phyloP scores from a whole-genome alignment of 192 early-diverging fungal species.

The Linnemannia hyalina region DNA sequence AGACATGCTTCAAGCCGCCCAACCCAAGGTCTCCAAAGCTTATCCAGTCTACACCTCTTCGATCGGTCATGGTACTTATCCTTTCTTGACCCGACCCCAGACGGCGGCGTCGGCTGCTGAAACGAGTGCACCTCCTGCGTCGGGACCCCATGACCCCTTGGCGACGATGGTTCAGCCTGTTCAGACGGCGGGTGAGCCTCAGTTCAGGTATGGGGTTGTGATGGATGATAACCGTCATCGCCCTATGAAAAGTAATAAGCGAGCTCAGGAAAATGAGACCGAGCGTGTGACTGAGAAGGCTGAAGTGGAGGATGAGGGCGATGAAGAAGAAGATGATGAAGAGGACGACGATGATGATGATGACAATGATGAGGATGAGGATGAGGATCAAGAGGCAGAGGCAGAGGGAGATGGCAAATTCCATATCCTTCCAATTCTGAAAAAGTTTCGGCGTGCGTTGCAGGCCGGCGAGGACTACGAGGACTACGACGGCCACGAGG shows the following conservation, averaged over 20 bases:
- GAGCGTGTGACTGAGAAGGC: no score
- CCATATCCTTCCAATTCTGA: not conserved
- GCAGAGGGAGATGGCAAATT: not conserved
- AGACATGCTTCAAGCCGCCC: not conserved
- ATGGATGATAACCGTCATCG: not conserved
- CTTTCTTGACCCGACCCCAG: conserved; percentile 13
- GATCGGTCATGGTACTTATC: conserved; percentile 18
- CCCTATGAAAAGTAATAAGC: no score
- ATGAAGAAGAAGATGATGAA: not conserved
- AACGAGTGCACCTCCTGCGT: not conserved
- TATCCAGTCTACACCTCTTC: not conserved
- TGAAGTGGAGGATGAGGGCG: not conserved
- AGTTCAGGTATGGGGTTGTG: conserved; percentile 16
- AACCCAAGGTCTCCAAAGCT: not conserved
- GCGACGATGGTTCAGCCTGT: conserved; percentile 23
- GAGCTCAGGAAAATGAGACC: no score
- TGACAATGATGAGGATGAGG: not conserved
- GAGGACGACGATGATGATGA: not conserved
- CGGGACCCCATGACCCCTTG: not conserved
- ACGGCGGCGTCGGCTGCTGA: not conserved
- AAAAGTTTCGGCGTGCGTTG: not conserved
- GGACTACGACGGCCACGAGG: no score
- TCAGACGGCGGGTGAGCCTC: conserved; percentile 17
- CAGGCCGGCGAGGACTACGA: not conserved
- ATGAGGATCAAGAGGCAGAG: not conserved